These are phyloP conservation scores for Globisporangium cylindrosporum DNA, from an alignment of 352 stramenopile species.

Conservation along the genomic window DNA sequence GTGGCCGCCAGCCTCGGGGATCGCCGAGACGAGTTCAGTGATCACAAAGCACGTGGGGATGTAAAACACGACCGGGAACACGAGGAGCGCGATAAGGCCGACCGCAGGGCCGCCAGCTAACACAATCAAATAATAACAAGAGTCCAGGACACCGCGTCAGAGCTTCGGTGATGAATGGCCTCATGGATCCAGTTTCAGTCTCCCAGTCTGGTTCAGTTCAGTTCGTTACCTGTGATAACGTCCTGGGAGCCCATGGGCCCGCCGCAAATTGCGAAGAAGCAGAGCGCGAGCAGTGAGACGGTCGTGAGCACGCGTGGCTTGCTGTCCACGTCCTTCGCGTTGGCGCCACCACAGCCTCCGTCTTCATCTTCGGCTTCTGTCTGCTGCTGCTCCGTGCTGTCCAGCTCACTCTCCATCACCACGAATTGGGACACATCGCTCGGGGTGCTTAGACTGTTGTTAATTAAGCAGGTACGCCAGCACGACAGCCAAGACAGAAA, in stretches of 20 bases:
- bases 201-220: background rate
- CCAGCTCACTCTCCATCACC: constrained; percentile 17
- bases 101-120: constrained; percentile 37
- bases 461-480: background rate
- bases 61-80: constrained; percentile 47
- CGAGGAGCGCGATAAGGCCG: constrained; percentile 30
- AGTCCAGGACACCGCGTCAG: background rate
- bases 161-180: background rate
- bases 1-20: constrained; percentile 48
- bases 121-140: background rate
- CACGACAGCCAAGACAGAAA: background rate
- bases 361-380: background rate
- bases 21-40: constrained; percentile 43
- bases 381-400: constrained; percentile 9
- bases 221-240: constrained; percentile 29
- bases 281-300: constrained; percentile 40
- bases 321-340: constrained; percentile 9
- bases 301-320: constrained; percentile 32
- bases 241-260: constrained; percentile 43
- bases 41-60: constrained; percentile 45
- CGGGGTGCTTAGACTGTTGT: constrained; percentile 7
- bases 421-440: constrained; percentile 19
- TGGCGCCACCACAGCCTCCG: background rate
- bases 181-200: background rate
- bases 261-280: constrained; percentile 52